Percentiles rank a stretch among this genome's conserved stretches.
phyloP scores from a whole-genome alignment of 2,329 filamentous ascomycete genomes.

The Gnomoniopsis sp. region DNA sequence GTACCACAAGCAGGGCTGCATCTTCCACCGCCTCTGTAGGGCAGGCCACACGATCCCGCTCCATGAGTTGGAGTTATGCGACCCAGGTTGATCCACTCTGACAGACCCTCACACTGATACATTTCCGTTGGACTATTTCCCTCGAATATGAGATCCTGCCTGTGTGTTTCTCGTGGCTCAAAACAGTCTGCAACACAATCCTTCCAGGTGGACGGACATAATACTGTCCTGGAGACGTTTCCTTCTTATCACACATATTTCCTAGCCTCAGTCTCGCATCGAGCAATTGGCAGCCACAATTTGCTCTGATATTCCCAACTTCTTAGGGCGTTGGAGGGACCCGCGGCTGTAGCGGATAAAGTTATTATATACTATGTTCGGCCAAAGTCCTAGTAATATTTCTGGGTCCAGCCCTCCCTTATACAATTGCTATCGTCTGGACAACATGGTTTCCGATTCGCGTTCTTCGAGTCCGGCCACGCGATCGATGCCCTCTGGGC shows the following conservation, averaged over 20 bases:
- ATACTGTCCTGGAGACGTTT: constrained; percentile 5
- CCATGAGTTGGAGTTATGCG: not conserved
- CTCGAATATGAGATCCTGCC: not conserved
- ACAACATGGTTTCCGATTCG: constrained; percentile 13
- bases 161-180: not conserved
- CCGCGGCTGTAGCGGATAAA: not conserved
- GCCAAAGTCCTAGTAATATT: constrained; percentile 2
- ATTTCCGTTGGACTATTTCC: not conserved
- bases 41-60: not conserved
- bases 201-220: constrained; percentile 4
- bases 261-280: not conserved
- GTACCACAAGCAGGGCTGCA: not conserved
- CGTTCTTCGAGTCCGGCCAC: constrained; percentile 13
- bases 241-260: not conserved
- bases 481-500: constrained; percentile 11
- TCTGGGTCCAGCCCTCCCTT: constrained; percentile 6
- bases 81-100: not conserved
- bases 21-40: not conserved
- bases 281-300: not conserved
- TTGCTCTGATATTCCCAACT: not conserved
- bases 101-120: not conserved
- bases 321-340: not conserved
- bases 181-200: not conserved
- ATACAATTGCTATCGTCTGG: constrained; percentile 15
- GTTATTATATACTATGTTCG: constrained; percentile 8